Conservation (phyloP, 2,329 filamentous ascomycete species). For the Penicillium sp. region DNA sequence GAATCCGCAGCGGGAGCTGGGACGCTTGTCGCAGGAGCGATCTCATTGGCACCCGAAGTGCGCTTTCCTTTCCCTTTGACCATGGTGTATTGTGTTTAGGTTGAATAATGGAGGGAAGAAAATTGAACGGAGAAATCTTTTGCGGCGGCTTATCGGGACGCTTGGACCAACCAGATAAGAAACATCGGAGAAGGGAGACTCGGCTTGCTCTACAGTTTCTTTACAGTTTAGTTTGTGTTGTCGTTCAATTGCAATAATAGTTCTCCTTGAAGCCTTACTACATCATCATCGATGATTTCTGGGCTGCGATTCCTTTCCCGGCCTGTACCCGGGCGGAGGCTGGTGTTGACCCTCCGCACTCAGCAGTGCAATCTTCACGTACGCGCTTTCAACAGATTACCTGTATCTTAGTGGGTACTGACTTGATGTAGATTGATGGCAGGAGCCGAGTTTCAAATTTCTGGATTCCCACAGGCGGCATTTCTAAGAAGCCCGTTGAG, state of each 20-base stretch:
- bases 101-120: conserved; percentile 20
- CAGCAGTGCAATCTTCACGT: conserved; percentile 42
- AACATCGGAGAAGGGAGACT: conserved; percentile 12
- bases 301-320: conserved; percentile 25
- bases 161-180: conserved; percentile 29
- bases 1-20: conserved; percentile 21
- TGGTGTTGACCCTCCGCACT: conserved; percentile 16
- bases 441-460: conserved; percentile 67
- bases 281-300: conserved; percentile 26
- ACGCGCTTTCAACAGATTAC: conserved; percentile 16
- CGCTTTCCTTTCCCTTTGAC: conserved; percentile 40
- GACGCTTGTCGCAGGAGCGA: conserved; percentile 15
- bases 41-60: conserved; percentile 28
- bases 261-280: conserved; percentile 1
- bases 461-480: conserved; percentile 76
- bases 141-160: conserved; percentile 27
- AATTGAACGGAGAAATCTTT: conserved; percentile 30
- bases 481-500: conserved; percentile 54
- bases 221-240: conserved; percentile 4
- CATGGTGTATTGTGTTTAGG: conserved; percentile 30
- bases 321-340: conserved; percentile 22
- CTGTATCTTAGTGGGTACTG: conserved; percentile 8
- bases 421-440: conserved; percentile 50
- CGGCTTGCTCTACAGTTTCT: conserved; percentile 4
- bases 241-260: not conserved